phyloP scores from a whole-genome alignment of 108 stramenopile genomes.

The Discostella pseudostelligera region DNA sequence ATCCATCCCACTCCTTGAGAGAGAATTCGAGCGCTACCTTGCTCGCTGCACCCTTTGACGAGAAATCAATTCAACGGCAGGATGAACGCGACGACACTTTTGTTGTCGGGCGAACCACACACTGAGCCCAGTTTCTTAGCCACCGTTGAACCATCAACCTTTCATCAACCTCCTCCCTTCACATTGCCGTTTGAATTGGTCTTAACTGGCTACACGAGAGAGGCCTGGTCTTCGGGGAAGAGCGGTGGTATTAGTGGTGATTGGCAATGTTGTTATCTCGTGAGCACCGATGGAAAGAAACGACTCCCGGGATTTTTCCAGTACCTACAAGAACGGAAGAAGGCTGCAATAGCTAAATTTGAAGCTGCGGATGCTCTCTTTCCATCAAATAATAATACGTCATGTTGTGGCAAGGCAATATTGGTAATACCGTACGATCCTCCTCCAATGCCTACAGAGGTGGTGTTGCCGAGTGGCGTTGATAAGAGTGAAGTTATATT shows the following conservation, averaged over 20 bases:
- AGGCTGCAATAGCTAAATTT: slow-evolving; percentile 69
- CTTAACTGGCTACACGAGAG: slow-evolving; percentile 75
- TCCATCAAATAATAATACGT: background rate
- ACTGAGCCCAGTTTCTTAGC: slow-evolving; percentile 10
- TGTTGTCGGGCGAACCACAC: slow-evolving; percentile 7
- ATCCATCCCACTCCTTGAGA: too few species aligned
- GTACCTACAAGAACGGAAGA: slow-evolving; percentile 71
- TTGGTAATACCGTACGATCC: slow-evolving; percentile 67
- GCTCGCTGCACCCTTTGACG: too few species aligned
- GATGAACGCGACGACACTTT: slow-evolving; percentile 10
- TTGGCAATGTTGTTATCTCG: slow-evolving; percentile 38
- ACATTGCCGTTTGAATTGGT: slow-evolving; percentile 51
- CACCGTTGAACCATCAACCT: slow-evolving; percentile 5
- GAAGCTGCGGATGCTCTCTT: slow-evolving; percentile 21
- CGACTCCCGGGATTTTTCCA: slow-evolving; percentile 74
- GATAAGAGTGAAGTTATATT: slow-evolving; percentile 33
- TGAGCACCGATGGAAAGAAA: slow-evolving; percentile 65
- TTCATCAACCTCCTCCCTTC: background rate
- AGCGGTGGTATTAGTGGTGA: slow-evolving; percentile 21
- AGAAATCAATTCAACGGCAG: background rate
- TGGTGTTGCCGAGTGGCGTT: slow-evolving; percentile 28
- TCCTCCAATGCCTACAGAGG: slow-evolving; percentile 19
- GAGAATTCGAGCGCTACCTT: too few species aligned
- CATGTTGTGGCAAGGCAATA: slow-evolving; percentile 21
- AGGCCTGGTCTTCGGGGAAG: slow-evolving; percentile 66